Evolutionary conservation across 2,329 filamentous ascomycete species (phyloP).

Genomic region (Alternaria infectoria): DNA sequence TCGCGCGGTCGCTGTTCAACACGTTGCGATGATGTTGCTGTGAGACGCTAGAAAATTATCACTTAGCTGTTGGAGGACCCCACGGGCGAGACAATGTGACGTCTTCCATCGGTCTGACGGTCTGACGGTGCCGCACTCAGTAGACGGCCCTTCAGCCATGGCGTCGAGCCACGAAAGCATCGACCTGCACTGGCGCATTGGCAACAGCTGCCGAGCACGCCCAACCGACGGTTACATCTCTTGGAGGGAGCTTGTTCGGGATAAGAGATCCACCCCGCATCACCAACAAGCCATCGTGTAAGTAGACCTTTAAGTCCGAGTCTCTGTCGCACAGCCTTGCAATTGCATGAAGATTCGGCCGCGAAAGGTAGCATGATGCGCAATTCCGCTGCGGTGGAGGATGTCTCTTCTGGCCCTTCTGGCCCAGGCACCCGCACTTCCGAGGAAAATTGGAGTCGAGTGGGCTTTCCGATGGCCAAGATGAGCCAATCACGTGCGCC

Average conservation of each 20-base stretch:
- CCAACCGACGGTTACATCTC: conserved; percentile 2
- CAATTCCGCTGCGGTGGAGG: background rate
- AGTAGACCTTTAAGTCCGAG: background rate
- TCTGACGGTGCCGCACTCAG: background rate
- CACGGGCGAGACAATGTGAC: conserved; percentile 19
- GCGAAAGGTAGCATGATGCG: conserved; percentile 2
- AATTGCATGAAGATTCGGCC: conserved; percentile 1
- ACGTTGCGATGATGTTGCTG: conserved; percentile 4
- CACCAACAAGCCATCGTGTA: background rate
- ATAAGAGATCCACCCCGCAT: conserved; percentile 8
- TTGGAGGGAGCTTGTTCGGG: conserved; percentile 16
- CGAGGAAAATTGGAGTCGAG: background rate
- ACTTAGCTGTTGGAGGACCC: conserved; percentile 8
- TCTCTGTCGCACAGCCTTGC: background rate
- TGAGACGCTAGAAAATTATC: conserved; percentile 3
- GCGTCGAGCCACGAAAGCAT: conserved; percentile 15
- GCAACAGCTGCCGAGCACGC: conserved; percentile 13
- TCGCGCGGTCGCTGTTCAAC: conserved; percentile 9
- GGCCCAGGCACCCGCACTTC: background rate
- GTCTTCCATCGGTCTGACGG: conserved; percentile 6
- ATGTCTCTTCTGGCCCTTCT: conserved; percentile 6
- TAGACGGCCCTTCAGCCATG: conserved; percentile 3
- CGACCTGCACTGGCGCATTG: conserved; percentile 14
- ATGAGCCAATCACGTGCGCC: conserved; percentile 14
- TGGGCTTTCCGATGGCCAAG: conserved; percentile 5